A percentile compares a stretch with the other conserved stretches of the same genome.
Conservation (phyloP, 441 rosid genomes). For the Erysimum cheiri region DNA sequence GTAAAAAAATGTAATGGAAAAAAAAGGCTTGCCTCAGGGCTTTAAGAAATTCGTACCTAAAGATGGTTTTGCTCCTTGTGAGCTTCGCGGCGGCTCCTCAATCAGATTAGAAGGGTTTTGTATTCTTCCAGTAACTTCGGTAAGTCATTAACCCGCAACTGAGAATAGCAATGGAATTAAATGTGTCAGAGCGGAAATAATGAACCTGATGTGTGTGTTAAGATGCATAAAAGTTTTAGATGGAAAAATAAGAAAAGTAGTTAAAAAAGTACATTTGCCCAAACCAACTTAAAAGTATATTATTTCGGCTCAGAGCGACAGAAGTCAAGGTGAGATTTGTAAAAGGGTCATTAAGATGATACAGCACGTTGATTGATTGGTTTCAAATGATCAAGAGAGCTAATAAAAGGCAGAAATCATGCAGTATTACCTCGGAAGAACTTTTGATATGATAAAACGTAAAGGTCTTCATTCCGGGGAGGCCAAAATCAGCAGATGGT, state of each 20-base stretch:
- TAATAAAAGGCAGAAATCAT: constrained; percentile 1
- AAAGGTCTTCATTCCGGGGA: constrained; percentile 54
- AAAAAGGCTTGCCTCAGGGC: constrained; percentile 3
- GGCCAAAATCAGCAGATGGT: constrained; percentile 46
- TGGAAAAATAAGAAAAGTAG: background rate
- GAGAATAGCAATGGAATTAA: constrained; percentile 43
- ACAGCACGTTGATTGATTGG: constrained; percentile 8
- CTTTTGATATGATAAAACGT: constrained; percentile 76
- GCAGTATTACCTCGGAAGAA: constrained; percentile 71
- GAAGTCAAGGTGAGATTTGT: background rate
- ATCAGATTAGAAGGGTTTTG: constrained; percentile 54
- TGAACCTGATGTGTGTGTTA: background rate
- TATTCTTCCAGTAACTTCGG: constrained; percentile 83
- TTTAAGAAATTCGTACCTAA: constrained; percentile 23
- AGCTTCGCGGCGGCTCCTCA: constrained; percentile 39
- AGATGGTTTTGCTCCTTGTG: constrained; percentile 5
- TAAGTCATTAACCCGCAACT: constrained; percentile 83
- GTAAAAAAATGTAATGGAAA: constrained; percentile 11
- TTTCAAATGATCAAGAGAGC: constrained; percentile 19
- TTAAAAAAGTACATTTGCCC: background rate
- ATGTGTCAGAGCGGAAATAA: constrained; percentile 13
- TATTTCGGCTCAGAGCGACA: background rate
- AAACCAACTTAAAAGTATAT: background rate
- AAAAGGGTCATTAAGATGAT: constrained; percentile 5
- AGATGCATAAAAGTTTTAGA: constrained; percentile 10